Evolutionary conservation across 345 rosid species (phyloP), one percentile per base, ranked within the genome.

Genomic region (Crucihimalaya himalaica): DNA sequence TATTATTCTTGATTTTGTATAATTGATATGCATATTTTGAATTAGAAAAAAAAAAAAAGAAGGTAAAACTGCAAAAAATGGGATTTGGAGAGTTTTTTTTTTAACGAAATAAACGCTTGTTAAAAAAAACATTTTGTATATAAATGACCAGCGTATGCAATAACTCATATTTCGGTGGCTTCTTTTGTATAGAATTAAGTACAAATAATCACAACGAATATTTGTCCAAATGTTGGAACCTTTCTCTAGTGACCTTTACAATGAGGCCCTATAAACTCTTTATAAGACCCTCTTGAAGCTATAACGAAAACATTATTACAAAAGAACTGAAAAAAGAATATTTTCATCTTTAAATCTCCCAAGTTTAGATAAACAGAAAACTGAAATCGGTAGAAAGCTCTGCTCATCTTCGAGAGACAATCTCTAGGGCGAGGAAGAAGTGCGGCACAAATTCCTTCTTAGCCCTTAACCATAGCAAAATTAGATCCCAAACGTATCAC

Each of bases 221-320:
- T 47, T 50, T 48, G 32, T 66, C 32, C 60, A 43, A 66, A 47
- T 58, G 78, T 74, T 66, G 60, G 23, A 73, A 46, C 50, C 51
- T 47, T 55, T 15, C 56, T 51, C 59, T 14, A 19, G 35, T 46
- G 58, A 66, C 60, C 72, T 74, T 74, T 74, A 74, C 78, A 66
- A 18, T 74, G 45, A 37, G 72, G 42, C 43, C 34, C 69, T 63
- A 21, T 63, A 21, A 53, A 63, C 18, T 15, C 12, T 37, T 19
- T 43, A 18, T 60, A 56, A 58, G 12, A 45, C 51, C 40, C 16
- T 27, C 7, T 42, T 37, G 2, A 46, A 16, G 34, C 12, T 35
- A 54, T 54, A 29, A n/a, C 5, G 31, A 21, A 8, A 1, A 1
- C 42, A 48, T 14, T 10, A 50, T 51, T 62, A 60, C 51, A 62